A percentile compares a stretch with the other conserved stretches of the same genome.
Evolutionary conservation across 192 early-diverging fungal species (phyloP).

Genomic region (Spinellus fusiger): DNA sequence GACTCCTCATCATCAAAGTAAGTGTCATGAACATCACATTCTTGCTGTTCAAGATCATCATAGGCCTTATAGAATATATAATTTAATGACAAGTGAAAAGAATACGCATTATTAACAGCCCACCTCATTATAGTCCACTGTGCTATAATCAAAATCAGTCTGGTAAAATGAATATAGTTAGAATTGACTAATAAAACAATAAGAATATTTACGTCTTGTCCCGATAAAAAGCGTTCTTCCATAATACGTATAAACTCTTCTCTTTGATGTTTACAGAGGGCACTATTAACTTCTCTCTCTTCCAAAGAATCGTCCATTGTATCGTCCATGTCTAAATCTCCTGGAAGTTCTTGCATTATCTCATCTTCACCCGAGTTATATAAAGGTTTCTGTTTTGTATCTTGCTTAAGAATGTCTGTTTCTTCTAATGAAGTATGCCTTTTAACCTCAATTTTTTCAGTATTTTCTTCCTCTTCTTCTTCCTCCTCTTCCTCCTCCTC

Average conservation of each 20-base stretch:
- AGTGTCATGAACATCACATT: slow-evolving; percentile 30
- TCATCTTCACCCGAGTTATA: not conserved
- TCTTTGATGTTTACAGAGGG: slow-evolving; percentile 19
- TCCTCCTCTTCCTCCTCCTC: slow-evolving; percentile 29
- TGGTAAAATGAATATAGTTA: not conserved
- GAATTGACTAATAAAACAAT: not conserved
- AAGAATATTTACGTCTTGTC: slow-evolving; percentile 32
- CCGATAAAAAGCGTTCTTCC: slow-evolving; percentile 33
- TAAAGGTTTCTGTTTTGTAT: not conserved
- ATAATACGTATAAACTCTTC: slow-evolving; percentile 33
- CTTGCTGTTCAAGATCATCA: slow-evolving; percentile 31
- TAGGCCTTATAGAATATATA: slow-evolving; percentile 9
- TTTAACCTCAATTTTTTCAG: not conserved
- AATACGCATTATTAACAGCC: not conserved
- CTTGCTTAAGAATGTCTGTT: not conserved
- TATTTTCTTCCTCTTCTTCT: not conserved
- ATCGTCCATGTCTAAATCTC: no score
- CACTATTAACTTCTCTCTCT: not conserved
- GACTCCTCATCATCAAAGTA: slow-evolving; percentile 34
- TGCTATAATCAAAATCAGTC: slow-evolving; percentile 31
- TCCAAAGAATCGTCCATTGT: not conserved
- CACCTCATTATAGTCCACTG: slow-evolving; percentile 36
- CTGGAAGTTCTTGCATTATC: not conserved
- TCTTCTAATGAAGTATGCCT: not conserved
- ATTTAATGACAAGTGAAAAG: not conserved